These are phyloP conservation scores for Strobilomyces confusus DNA, from an alignment of 768 basidiomycete genomes.

Conservation along the genomic window DNA sequence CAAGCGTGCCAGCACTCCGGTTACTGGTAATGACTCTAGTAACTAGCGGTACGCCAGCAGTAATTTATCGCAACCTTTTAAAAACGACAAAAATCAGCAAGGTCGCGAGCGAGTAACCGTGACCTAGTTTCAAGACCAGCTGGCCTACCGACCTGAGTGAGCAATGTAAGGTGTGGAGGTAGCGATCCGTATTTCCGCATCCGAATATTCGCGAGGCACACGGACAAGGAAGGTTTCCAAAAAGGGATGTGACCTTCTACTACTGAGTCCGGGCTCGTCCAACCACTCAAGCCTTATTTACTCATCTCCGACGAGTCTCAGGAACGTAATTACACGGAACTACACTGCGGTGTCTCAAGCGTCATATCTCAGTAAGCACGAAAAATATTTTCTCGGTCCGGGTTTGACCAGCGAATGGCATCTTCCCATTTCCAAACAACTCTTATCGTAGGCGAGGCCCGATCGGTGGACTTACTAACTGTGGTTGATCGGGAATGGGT, in stretches of 20 bases:
- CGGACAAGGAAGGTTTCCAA: conserved; percentile 13
- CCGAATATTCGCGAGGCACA: conserved; percentile 19
- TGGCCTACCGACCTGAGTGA: neutral
- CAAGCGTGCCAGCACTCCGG: neutral
- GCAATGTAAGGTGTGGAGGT: neutral
- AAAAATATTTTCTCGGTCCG: neutral
- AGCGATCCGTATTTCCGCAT: conserved; percentile 1
- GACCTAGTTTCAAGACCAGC: neutral
- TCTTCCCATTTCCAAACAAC: neutral
- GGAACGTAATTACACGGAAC: neutral
- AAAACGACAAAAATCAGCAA: neutral
- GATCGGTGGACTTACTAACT: neutral
- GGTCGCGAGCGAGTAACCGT: neutral
- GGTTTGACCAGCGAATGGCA: neutral
- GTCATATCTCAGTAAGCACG: neutral
- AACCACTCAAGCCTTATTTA: neutral
- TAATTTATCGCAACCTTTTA: neutral
- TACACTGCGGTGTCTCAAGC: neutral
- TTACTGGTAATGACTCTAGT: neutral
- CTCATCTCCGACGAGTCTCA: neutral
- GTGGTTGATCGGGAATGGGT: conserved; percentile 31
- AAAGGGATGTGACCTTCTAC: conserved; percentile 4
- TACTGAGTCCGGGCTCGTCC: neutral
- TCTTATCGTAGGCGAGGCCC: neutral
- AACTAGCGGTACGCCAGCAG: neutral